phyloP scores from a whole-genome alignment of 192 early-diverging fungal genomes.

The Coemansia guatemalensis region DNA sequence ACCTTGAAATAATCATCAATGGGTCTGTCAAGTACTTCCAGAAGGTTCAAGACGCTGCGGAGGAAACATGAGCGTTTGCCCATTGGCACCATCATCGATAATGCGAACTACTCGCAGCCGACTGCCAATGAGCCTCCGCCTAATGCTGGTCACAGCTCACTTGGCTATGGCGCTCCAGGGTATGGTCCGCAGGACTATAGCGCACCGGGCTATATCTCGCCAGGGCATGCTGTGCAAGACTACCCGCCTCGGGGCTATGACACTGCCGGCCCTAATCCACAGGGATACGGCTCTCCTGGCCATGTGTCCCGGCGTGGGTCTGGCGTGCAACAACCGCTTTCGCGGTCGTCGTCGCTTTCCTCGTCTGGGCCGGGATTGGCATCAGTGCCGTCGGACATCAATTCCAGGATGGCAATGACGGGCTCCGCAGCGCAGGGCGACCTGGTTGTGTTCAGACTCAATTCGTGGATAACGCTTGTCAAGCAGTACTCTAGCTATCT shows the following conservation, averaged over 20 bases:
- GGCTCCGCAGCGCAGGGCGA: constrained; percentile 39
- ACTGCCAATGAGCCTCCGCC: constrained; percentile 1
- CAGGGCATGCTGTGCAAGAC: neutral
- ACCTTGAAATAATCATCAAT: neutral
- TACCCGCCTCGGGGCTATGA: neutral
- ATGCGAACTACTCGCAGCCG: constrained; percentile 1
- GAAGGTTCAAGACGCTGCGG: constrained; percentile 26
- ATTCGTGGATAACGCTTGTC: constrained; percentile 32
- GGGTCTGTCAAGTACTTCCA: constrained; percentile 25
- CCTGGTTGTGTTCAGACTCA: constrained; percentile 31
- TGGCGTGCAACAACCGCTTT: neutral
- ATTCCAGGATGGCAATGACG: constrained; percentile 22
- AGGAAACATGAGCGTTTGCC: constrained; percentile 29
- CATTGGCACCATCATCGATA: constrained; percentile 23
- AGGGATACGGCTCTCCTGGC: neutral
- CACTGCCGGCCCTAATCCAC: neutral
- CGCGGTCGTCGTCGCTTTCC: neutral
- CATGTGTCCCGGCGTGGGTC: no score
- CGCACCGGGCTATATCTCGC: neutral
- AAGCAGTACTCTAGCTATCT: constrained; percentile 34
- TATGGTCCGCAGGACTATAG: neutral
- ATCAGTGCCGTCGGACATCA: constrained; percentile 33
- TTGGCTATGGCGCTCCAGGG: neutral
- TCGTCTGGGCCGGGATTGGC: constrained; percentile 17
- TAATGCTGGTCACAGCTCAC: neutral